Conservation (phyloP, 1,284 basidiomycete genomes). For the Ustilago tritici region DNA sequence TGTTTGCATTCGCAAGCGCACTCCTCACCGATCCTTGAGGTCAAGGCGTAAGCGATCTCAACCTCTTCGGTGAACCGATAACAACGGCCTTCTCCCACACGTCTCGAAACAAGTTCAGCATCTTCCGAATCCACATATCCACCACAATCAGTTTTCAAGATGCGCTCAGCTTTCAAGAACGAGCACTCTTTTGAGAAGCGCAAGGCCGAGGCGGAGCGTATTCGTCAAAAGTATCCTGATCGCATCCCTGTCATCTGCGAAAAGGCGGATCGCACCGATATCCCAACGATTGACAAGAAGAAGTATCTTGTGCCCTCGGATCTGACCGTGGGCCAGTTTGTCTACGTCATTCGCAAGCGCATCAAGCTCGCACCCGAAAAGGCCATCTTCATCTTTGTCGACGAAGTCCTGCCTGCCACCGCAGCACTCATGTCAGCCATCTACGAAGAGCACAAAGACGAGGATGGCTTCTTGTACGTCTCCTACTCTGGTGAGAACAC, state of each 20-base stretch:
- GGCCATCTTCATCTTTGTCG: conserved; percentile 75
- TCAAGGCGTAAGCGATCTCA: background rate
- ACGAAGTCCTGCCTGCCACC: conserved; percentile 97
- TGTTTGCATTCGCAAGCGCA: background rate
- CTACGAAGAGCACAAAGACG: conserved; percentile 89
- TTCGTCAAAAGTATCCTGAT: conserved; percentile 98
- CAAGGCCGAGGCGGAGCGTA: conserved; percentile 94
- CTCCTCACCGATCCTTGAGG: background rate
- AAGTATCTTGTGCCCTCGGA: conserved; percentile 99
- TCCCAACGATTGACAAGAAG: conserved; percentile 99
- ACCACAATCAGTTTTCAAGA: conserved; percentile 68
- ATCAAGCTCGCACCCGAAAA: conserved; percentile 99
- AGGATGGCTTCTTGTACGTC: conserved; percentile 67
- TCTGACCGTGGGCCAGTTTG: conserved; percentile 91
- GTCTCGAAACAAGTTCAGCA: background rate
- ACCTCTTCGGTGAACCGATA: background rate
- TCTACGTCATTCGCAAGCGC: conserved; percentile 99
- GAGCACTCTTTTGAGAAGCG: conserved; percentile 99
- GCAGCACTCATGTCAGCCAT: conserved; percentile 98
- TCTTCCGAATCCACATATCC: background rate
- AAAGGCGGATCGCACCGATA: conserved; percentile 98
- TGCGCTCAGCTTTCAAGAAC: conserved; percentile 99
- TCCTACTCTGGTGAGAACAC: conserved; percentile 68
- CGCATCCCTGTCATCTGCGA: conserved; percentile 99
- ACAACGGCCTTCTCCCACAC: background rate